Evolutionary conservation across 1,284 basidiomycete species (phyloP).

Genomic region (Trametes polyzona): DNA sequence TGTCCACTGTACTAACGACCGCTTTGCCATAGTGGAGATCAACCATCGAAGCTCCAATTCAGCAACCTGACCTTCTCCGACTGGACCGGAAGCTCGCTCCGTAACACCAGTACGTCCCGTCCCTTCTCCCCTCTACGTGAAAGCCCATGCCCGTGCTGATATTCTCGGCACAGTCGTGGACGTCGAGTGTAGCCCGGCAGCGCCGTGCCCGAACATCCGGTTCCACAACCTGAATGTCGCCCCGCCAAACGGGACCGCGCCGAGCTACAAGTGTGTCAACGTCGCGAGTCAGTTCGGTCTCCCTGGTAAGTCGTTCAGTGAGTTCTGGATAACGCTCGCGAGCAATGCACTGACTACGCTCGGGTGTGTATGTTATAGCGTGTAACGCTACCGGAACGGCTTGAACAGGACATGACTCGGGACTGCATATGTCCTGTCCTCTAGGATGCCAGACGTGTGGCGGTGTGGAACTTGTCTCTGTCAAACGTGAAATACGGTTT

Average conservation of each 20-base stretch:
- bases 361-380: neutral
- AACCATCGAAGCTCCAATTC: constrained; percentile 53
- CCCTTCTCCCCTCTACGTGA: neutral
- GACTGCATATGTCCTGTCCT: too few species aligned
- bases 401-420: neutral
- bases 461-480: too few species aligned
- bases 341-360: neutral
- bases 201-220: constrained; percentile 49
- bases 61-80: constrained; percentile 50
- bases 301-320: constrained; percentile 31
- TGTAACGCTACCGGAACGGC: constrained; percentile 14
- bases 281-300: constrained; percentile 48
- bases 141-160: neutral
- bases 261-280: constrained; percentile 51
- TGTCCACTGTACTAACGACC: neutral
- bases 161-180: constrained; percentile 47
- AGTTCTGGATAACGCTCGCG: neutral
- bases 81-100: constrained; percentile 50
- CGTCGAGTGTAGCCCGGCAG: constrained; percentile 55
- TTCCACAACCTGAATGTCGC: constrained; percentile 49
- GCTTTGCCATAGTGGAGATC: constrained; percentile 44
- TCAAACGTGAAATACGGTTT: too few species aligned
- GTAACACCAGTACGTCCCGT: constrained; percentile 43
- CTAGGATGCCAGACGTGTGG: too few species aligned
- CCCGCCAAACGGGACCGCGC: constrained; percentile 41